Base-by-base conservation (phyloP, 202 grass and related monocot genomes). In the Panicum virgatum region DNA sequence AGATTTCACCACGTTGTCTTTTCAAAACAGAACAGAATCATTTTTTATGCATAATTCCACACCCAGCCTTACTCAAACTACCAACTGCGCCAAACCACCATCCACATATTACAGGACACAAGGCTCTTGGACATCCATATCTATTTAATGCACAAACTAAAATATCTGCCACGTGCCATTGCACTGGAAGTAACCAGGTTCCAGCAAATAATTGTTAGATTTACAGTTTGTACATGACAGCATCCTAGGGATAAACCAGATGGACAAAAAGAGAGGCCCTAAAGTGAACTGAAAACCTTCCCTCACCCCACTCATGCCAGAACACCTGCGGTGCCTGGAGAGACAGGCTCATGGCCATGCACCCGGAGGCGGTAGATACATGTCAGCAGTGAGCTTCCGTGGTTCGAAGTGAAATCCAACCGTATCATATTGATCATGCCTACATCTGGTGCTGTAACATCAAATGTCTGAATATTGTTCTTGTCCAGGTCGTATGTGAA, bases 351-450 rank as follows among this genome's bases (percentile, higher is more conserved):
- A 9, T 74, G 79, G 7, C 92, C 92, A 47, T 91, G 92, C 29
- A 91, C 92, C 50, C 92, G 76, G 59, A 94, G 27, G 45, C 92
- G 92, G 78, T 94, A 94, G 53, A 94, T 87, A 82, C 92, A 94
- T 0, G 92, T 94, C 72, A 87, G 64, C 3, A 15, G 46, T 2
- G 92, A 81, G 79, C 66, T 94, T 75, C 92, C 92, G 39, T 94
- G 89, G 82, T 94, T 94, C 1, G 89, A 94, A 27, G 75, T 64
- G 50, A 94, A 94, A n/a, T 89, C 89, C 48, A 94, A 50, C 44
- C 92, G 85, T 16, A 91, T 72, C 82, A 85, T 87, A 80, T 91
- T 94, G 69, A 91, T 52, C 5, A 89, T 6, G 5, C 89, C 84
- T 3, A 48, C 47, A 50, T 89, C 86, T 40, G 48, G 9, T 15